A percentile compares a stretch with the other conserved stretches of the same genome.
Conservation (phyloP, 2,329 filamentous ascomycete genomes). For the Stagonosporopsis tanaceti region DNA sequence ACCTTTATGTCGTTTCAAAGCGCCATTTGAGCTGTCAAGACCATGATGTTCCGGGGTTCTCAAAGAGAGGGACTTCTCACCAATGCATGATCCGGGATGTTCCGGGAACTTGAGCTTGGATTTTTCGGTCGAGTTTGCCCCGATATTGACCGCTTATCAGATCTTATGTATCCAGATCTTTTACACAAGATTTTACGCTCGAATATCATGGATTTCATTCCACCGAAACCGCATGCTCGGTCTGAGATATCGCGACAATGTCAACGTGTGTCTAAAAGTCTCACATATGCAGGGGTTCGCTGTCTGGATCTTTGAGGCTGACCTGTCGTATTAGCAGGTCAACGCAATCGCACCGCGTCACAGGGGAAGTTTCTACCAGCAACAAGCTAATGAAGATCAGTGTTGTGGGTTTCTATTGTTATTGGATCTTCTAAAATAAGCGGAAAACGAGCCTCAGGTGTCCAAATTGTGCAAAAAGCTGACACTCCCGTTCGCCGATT, state of each 20-base stretch:
- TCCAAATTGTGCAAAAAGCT: no score
- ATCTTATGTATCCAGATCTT: not conserved
- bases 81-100: not conserved
- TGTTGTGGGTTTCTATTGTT: no score
- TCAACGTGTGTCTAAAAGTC: not conserved
- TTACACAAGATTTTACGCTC: not conserved
- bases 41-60: not conserved
- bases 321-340: no score
- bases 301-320: not conserved
- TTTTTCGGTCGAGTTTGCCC: conserved; percentile 15
- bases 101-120: not conserved
- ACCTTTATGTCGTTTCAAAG: not conserved
- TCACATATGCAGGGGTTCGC: not conserved
- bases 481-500: no score
- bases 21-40: not conserved
- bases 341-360: no score
- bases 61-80: not conserved
- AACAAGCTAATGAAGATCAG: no score
- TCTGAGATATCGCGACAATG: not conserved
- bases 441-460: no score
- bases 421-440: no score
- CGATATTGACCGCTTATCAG: conserved; percentile 13
- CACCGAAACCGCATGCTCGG: not conserved
- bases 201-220: not conserved
- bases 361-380: no score